Evolutionary conservation across 768 basidiomycete genomes (phyloP), one percentile per base, ranked within the genome.

Genomic region (Chlorophyllum brunneum): DNA sequence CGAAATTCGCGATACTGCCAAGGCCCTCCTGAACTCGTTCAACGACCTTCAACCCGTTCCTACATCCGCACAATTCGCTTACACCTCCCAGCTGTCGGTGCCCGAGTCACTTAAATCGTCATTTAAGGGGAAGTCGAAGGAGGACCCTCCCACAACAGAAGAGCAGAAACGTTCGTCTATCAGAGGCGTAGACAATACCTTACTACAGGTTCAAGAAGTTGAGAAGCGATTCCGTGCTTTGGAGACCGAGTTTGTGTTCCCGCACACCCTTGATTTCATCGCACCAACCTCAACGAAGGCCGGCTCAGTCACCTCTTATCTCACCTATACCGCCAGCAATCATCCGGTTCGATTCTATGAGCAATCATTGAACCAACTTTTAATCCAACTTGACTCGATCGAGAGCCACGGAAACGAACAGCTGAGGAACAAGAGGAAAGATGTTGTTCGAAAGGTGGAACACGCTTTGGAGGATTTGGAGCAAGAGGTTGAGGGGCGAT

Each of bases 321-420:
- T 90, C 8, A 71, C 79, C 3, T 87, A 78, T 70, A 81, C 79
- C 23, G 58, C 78, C 8, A 66, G 63, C 41, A 89, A 88, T 63
- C 76, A 79, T 23, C 76, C 81, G 0, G 67, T 88, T 33, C 81
- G 81, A 49, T 76, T 72, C 56, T 83, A 85, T 65, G 79, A 83
- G 57, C 76, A 86, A 57, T 74, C 77, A 16, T 67, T 88, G n/a
- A 73, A 73, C 45, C 67, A 72, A 34, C 70, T 90, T 22, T 66
- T 90, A 16, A 60, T 71, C 9, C 70, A 74, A 54, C 71, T 88
- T 22, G 87, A 89, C 58, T 74, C 71, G 0, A 71, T 89, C 24
- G 75, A 82, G 27, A 84, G 82, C 56, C 73, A 70, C 43, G 87
- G 86, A 2, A 79, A 83, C 55, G 70, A 70, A 22, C 70, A 62